Conservation (phyloP, 2,329 filamentous ascomycete species). For the Bipolaris oryzae region DNA sequence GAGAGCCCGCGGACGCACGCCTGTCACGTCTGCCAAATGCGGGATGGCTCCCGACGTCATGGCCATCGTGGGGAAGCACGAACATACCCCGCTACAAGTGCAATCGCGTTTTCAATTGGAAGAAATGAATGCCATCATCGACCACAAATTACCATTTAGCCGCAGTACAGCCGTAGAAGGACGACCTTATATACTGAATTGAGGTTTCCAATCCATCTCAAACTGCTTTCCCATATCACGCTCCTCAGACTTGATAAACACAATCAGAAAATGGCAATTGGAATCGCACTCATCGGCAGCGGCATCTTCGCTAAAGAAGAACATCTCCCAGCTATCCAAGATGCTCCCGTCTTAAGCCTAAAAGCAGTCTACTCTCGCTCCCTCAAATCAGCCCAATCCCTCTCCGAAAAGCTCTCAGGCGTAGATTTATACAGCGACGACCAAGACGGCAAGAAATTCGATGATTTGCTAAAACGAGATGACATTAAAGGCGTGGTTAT, state of each 20-base stretch:
- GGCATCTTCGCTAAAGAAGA: constrained; percentile 67
- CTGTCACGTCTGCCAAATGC: constrained; percentile 20
- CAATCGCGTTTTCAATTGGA: constrained; percentile 15
- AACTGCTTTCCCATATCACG: background rate
- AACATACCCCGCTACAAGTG: constrained; percentile 14
- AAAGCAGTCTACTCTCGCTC: constrained; percentile 72
- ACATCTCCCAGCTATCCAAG: constrained; percentile 67
- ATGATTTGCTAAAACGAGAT: constrained; percentile 59
- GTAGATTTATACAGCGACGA: constrained; percentile 66
- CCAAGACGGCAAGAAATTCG: constrained; percentile 54
- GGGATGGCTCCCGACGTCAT: constrained; percentile 28
- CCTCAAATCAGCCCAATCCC: constrained; percentile 59
- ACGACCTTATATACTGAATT: constrained; percentile 1
- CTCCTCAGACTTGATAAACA: background rate
- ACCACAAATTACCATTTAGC: constrained; percentile 26
- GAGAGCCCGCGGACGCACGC: background rate
- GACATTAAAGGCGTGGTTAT: constrained; percentile 64
- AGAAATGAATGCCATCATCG: background rate
- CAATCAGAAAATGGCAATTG: constrained; percentile 45
- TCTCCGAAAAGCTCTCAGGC: constrained; percentile 45
- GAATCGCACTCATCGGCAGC: constrained; percentile 67
- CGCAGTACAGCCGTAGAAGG: constrained; percentile 15
- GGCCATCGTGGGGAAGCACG: constrained; percentile 19
- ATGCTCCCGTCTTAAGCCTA: constrained; percentile 59
- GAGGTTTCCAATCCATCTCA: background rate